Conservation (phyloP, 2,329 filamentous ascomycete genomes). For the Neodidymelliopsis sp. region DNA sequence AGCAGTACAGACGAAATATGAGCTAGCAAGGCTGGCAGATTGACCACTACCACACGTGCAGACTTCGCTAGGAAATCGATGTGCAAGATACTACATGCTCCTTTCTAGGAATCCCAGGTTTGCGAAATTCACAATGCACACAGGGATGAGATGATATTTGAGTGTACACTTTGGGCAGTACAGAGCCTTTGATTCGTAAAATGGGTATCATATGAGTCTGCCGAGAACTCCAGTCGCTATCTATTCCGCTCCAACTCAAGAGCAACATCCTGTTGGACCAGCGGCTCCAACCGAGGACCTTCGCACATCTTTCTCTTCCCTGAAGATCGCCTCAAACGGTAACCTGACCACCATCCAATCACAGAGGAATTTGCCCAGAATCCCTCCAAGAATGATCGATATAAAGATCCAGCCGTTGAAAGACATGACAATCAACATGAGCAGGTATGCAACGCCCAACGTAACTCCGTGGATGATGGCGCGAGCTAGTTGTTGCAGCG, state of each 20-base stretch:
- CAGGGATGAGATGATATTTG: background rate
- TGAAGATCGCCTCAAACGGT: slow-evolving; percentile 26
- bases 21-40: background rate
- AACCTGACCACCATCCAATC: slow-evolving; percentile 62
- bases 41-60: background rate
- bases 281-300: slow-evolving; percentile 30
- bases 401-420: slow-evolving; percentile 79
- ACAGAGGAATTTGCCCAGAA: slow-evolving; percentile 75
- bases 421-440: slow-evolving; percentile 77
- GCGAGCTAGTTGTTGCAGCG: slow-evolving; percentile 71
- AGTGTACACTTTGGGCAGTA: no score
- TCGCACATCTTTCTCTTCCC: slow-evolving; percentile 36
- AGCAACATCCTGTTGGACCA: slow-evolving; percentile 42
- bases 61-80: background rate
- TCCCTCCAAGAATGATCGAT: slow-evolving; percentile 79
- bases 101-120: no score
- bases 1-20: no score
- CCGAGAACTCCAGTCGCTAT: no score
- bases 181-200: slow-evolving; percentile 1
- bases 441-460: slow-evolving; percentile 78
- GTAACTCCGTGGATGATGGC: slow-evolving; percentile 73
- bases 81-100: background rate
- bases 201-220: slow-evolving; percentile 16
- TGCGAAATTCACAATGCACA: no score
- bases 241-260: slow-evolving; percentile 14